phyloP scores from a whole-genome alignment of 2,329 filamentous ascomycete genomes.

The Scedosporium boydii region DNA sequence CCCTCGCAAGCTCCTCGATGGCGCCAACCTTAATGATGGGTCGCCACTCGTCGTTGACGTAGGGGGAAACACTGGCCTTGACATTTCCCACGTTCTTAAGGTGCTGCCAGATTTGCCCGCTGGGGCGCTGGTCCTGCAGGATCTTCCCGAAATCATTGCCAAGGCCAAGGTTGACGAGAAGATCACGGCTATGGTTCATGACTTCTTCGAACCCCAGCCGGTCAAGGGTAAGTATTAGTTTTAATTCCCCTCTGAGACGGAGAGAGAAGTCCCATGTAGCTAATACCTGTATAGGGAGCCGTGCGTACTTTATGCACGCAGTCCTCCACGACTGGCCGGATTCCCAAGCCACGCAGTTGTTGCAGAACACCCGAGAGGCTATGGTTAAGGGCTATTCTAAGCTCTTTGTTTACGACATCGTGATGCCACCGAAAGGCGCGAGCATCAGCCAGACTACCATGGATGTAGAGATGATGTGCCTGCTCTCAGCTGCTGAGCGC shows the following conservation, averaged over 20 bases:
- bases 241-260: background rate
- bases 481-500: conserved; percentile 19
- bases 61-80: conserved; percentile 27
- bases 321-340: conserved; percentile 33
- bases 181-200: conserved; percentile 12
- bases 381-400: conserved; percentile 29
- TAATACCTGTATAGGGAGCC: conserved; percentile 13
- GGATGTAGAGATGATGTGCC: conserved; percentile 26
- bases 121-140: conserved; percentile 25
- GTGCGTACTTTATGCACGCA: conserved; percentile 30
- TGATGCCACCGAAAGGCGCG: conserved; percentile 23
- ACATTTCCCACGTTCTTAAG: conserved; percentile 20
- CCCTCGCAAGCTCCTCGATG: conserved; percentile 12
- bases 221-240: background rate
- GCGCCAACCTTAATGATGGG: conserved; percentile 9
- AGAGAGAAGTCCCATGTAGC: background rate
- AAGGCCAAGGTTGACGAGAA: conserved; percentile 12
- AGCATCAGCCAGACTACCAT: conserved; percentile 19
- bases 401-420: conserved; percentile 27
- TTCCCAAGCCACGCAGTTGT: conserved; percentile 20
- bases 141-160: conserved; percentile 26
- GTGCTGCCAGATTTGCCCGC: conserved; percentile 21
- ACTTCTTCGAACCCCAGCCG: conserved; percentile 16
- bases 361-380: conserved; percentile 20
- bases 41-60: conserved; percentile 24